A percentile compares a stretch with the other conserved stretches of the same genome.
These are phyloP conservation scores for Trichopus zeylanicus DNA, from an alignment of 116 monocot genomes.

Conservation along the genomic window DNA sequence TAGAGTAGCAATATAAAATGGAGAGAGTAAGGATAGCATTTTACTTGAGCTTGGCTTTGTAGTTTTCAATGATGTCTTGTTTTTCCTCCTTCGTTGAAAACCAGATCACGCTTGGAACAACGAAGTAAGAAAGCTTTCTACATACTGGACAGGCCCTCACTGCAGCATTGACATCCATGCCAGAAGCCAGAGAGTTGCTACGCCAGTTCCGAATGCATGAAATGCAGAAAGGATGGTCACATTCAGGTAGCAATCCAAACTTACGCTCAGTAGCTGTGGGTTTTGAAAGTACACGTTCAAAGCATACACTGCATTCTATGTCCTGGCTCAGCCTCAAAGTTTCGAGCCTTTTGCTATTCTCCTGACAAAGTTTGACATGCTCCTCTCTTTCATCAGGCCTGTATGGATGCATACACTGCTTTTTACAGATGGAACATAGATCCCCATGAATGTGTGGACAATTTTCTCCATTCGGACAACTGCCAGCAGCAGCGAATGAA, in stretches of 20 bases:
- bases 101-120: constrained; percentile 96
- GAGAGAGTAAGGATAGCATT: neutral
- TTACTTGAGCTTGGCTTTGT: constrained; percentile 88
- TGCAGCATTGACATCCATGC: no score
- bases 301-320: constrained; percentile 95
- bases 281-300: constrained; percentile 85
- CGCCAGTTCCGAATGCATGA: constrained; percentile 96
- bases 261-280: constrained; percentile 75
- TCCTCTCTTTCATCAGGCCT: constrained; percentile 81
- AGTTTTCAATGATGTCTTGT: constrained; percentile 69
- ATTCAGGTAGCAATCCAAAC: constrained; percentile 91
- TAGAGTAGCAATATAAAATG: no score
- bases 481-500: constrained; percentile 84
- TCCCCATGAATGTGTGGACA: constrained; percentile 83
- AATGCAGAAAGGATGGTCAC: constrained; percentile 94
- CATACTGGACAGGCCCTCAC: constrained; percentile 89
- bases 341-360: constrained; percentile 68
- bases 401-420: constrained; percentile 78
- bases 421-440: constrained; percentile 68
- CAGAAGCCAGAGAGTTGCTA: constrained; percentile 70
- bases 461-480: constrained; percentile 55
- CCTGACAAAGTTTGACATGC: constrained; percentile 52
- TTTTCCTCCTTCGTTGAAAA: constrained; percentile 82
- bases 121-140: constrained; percentile 86
- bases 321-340: constrained; percentile 73